A percentile compares a stretch with the other conserved stretches of the same genome.
These are phyloP conservation scores for Cordyceps militaris DNA, from an alignment of 2,329 filamentous ascomycete genomes.

Conservation along the genomic window DNA sequence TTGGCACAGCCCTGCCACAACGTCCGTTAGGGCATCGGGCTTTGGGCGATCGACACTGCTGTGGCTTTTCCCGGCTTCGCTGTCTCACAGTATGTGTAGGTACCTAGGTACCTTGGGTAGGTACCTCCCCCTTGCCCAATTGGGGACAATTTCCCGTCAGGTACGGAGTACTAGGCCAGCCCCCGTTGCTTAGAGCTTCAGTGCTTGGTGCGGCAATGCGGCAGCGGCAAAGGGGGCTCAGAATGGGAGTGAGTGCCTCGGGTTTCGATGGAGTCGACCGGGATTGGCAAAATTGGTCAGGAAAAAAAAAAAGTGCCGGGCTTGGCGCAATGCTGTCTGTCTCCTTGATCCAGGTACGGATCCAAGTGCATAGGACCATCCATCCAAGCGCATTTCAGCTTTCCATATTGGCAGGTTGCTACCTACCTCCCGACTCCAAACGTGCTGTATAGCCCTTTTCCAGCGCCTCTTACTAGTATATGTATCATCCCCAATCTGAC, in stretches of 20 bases:
- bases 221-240: slow-evolving; percentile 8
- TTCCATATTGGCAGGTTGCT: not conserved
- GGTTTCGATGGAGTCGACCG: not conserved
- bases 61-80: not conserved
- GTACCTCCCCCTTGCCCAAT: slow-evolving; percentile 2
- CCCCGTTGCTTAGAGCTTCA: not conserved
- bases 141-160: not conserved
- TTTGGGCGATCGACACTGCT: not conserved
- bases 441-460: no score
- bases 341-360: not conserved
- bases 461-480: not conserved
- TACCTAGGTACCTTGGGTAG: no score
- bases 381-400: no score
- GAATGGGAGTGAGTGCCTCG: not conserved
- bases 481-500: slow-evolving; percentile 8
- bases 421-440: no score
- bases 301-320: not conserved
- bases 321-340: no score
- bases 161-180: no score
- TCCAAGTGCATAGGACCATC: no score
- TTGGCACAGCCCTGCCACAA: not conserved
- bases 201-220: not conserved
- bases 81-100: no score
- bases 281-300: not conserved
- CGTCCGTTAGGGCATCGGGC: not conserved